Percentiles rank a stretch among this genome's conserved stretches.
Conservation (phyloP, 371 early-diverging fungal genomes). For the Mucor sp. region DNA sequence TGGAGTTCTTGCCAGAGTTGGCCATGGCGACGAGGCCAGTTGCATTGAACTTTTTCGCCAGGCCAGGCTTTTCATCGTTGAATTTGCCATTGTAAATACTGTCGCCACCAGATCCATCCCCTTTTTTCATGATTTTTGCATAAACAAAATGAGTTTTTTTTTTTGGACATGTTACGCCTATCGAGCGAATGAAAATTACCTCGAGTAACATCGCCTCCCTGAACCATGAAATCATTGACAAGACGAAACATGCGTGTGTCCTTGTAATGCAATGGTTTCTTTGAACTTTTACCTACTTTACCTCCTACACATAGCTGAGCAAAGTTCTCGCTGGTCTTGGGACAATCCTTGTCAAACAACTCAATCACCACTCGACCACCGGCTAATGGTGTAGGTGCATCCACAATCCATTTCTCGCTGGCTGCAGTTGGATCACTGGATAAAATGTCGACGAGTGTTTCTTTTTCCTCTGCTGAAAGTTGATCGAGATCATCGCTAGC, state of each 20-base stretch:
- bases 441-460: conserved; percentile 50
- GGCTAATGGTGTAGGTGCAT: conserved; percentile 37
- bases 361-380: conserved; percentile 56
- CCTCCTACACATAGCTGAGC: conserved; percentile 55
- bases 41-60: conserved; percentile 50
- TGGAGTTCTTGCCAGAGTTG: conserved; percentile 80
- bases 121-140: conserved; percentile 4
- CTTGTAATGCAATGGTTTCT: conserved; percentile 60
- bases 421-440: conserved; percentile 37
- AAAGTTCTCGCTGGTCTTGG: conserved; percentile 69
- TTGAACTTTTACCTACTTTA: conserved; percentile 48
- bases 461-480: conserved; percentile 33
- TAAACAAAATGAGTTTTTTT: not conserved
- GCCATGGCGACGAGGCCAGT: conserved; percentile 78
- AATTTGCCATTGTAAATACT: conserved; percentile 72
- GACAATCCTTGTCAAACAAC: conserved; percentile 53
- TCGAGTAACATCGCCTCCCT: conserved; percentile 84
- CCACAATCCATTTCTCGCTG: conserved; percentile 36
- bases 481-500: conserved; percentile 30
- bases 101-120: conserved; percentile 80
- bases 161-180: too few species aligned
- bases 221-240: conserved; percentile 69
- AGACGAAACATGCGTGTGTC: conserved; percentile 55
- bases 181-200: conserved; percentile 26
- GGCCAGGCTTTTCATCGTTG: conserved; percentile 69